phyloP scores from a whole-genome alignment of 306 rosid genomes.

The Fragaria nilgerrensis region DNA sequence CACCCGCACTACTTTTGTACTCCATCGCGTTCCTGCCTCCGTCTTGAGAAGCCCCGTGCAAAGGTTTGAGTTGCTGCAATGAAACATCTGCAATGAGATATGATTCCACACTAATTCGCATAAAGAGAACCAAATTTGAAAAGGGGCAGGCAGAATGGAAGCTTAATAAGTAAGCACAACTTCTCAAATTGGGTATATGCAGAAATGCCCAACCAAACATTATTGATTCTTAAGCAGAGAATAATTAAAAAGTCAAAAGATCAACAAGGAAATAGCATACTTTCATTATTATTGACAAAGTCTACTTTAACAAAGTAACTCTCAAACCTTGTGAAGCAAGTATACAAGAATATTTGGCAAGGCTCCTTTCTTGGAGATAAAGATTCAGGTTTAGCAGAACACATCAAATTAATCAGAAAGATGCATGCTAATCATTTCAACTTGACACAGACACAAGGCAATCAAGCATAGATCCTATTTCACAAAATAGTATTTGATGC shows the following conservation, averaged over 20 bases:
- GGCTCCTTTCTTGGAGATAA: not conserved
- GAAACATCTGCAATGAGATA: constrained; percentile 1
- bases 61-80: constrained; percentile 21
- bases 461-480: not conserved
- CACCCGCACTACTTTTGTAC: not conserved
- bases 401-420: not conserved
- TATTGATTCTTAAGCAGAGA: constrained; percentile 2
- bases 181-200: not conserved
- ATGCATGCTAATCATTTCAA: not conserved
- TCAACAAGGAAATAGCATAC: not conserved
- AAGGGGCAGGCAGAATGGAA: not conserved
- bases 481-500: not conserved
- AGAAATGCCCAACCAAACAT: not conserved
- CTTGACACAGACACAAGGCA: not conserved
- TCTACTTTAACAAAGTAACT: not conserved
- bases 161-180: not conserved
- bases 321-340: constrained; percentile 2
- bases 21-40: not conserved
- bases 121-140: not conserved
- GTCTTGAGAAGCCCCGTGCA: not conserved
- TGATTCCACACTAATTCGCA: not conserved
- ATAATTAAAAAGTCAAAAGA: not conserved
- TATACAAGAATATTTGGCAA: not conserved
- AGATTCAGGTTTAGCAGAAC: not conserved
- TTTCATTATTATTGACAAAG: not conserved